Conservation (phyloP, 306 rosid species). For the Dicorynia guianensis region DNA sequence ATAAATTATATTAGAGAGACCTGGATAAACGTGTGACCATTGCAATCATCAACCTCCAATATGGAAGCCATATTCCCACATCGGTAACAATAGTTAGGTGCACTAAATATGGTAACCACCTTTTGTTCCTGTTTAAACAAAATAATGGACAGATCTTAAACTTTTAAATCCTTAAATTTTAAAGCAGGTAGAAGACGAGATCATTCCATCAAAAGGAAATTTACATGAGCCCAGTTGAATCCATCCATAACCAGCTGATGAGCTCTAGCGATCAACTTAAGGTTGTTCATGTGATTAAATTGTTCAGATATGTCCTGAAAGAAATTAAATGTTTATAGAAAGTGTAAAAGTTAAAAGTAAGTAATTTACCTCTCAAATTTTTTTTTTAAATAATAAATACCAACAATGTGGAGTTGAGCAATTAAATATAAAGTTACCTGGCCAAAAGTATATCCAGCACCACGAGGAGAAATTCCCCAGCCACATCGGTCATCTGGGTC, state of each 20-base stretch:
- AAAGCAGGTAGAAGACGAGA: conserved; percentile 34
- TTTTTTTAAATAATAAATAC: conserved; percentile 9
- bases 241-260: conserved; percentile 99
- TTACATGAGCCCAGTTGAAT: conserved; percentile 99
- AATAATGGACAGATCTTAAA: conserved; percentile 39
- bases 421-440: conserved; percentile 64
- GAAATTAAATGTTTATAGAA: conserved; percentile 29
- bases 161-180: conserved; percentile 5
- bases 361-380: conserved; percentile 25
- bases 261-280: conserved; percentile 98
- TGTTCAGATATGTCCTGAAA: conserved; percentile 98
- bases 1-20: conserved; percentile 51
- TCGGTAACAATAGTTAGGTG: conserved; percentile 98
- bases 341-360: conserved; percentile 11
- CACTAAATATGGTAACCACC: conserved; percentile 98
- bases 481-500: conserved; percentile 99
- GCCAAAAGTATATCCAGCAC: conserved; percentile 99
- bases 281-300: conserved; percentile 90
- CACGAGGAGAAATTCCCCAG: conserved; percentile 99
- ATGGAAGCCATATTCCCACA: conserved; percentile 99
- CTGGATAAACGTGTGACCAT: conserved; percentile 96
- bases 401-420: conserved; percentile 19
- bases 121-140: conserved; percentile 89
- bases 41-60: conserved; percentile 98
- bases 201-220: conserved; percentile 30